Base-by-base conservation (phyloP, 192 early-diverging fungal species). In the Backusella circina region DNA sequence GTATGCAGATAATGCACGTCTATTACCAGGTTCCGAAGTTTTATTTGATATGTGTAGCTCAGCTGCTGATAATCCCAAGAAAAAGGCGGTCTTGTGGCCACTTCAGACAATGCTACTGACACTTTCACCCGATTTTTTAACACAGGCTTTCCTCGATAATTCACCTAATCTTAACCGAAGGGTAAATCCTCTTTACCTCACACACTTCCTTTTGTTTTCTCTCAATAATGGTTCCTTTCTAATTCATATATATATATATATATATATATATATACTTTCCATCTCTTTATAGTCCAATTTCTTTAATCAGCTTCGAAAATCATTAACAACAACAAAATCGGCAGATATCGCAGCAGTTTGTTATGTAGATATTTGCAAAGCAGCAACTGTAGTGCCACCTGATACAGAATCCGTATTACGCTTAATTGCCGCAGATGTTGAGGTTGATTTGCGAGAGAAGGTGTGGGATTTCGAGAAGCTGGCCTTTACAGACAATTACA, bases 31-130 rank as follows among this genome's bases (percentile, higher is more conserved):
- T 6, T 91, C 94, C 2, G 92, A 95, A 70, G 81, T 87, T 39
- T 82, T 95, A 16, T 95, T 95, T 75, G 90, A 93, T 71, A 89
- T 88, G 47, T 88, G 92, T 57, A 78, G 70, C 32, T 82, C 92
- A 36, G 86, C 92, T 26, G 71, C 75, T 26, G 79, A 81, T 30
- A 89, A 83, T 38, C 79, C 87, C 23, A 86, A 87, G 47, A 86
- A 90, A 12, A 88, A 91, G 67, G 81, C 89, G n/a, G 79, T 90
- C 8, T 91, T 92, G 72, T 96, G 95, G 93, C 96, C 96, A 61
- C 86, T 95, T 32, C 91, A 94, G 80, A 92, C 92, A 0, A 89
- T 95, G 86, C 86, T 98, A 13, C 79, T 97, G 21, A 81, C 89
- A 47, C 81, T 98, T 44, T 95, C 94, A 70, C 95, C 96, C 0